These are phyloP conservation scores for Fusarium sp. DNA, from an alignment of 2,329 filamentous ascomycete species.

Conservation along the genomic window DNA sequence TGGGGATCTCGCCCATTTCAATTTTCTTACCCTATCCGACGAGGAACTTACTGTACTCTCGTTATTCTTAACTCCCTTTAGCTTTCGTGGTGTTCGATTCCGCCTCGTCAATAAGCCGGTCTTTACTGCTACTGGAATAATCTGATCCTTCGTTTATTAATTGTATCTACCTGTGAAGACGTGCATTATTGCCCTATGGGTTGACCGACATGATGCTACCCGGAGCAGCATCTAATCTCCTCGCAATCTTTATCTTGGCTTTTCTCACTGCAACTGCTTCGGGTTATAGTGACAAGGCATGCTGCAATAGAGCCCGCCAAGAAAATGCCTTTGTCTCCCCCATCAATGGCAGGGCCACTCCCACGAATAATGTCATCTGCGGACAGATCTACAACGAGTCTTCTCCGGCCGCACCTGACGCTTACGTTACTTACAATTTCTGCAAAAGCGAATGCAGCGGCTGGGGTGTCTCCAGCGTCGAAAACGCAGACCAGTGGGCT, in stretches of 20 bases:
- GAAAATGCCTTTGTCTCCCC: neutral
- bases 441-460: neutral
- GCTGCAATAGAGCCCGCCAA: neutral
- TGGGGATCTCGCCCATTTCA: neutral
- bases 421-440: neutral
- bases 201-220: neutral
- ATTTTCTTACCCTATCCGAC: neutral
- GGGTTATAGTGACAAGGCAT: neutral
- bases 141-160: fast-evolving
- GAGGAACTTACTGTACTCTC: no score
- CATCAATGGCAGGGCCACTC: neutral
- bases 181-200: fast-evolving
- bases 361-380: neutral
- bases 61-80: neutral
- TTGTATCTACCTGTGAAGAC: neutral
- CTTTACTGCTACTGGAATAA: fast-evolving
- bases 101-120: fast-evolving
- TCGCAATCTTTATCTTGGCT: neutral
- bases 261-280: neutral
- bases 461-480: neutral
- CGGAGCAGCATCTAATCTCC: fast-evolving
- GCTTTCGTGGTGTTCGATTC: fast-evolving
- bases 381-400: neutral
- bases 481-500: neutral
- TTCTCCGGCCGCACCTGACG: neutral